These are phyloP conservation scores for Scheffersomyces parashehatae DNA, from an alignment of 1,139 yeast genomes.

Conservation along the genomic window DNA sequence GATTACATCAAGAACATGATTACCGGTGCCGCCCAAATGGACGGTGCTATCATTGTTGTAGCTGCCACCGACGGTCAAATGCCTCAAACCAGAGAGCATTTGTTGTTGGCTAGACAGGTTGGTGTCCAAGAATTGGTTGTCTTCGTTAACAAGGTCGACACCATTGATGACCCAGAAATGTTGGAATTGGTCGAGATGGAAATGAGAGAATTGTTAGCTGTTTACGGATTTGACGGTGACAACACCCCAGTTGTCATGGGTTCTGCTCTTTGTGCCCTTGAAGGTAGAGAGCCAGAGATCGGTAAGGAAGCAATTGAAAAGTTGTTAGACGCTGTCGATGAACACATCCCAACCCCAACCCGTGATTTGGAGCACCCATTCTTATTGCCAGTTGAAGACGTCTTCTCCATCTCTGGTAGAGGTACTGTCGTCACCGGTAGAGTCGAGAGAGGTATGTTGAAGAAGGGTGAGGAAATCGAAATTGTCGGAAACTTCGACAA, in stretches of 20 bases:
- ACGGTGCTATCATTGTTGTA: constrained; percentile 98
- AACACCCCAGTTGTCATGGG: constrained; percentile 98
- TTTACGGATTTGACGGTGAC: constrained; percentile 97
- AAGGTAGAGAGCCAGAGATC: constrained; percentile 84
- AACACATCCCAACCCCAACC: constrained; percentile 90
- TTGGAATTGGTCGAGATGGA: constrained; percentile 99
- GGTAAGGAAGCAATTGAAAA: constrained; percentile 84
- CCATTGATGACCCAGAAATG: constrained; percentile 98
- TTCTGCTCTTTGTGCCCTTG: constrained; percentile 95
- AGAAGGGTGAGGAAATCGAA: constrained; percentile 98
- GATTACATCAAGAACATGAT: constrained; percentile 99
- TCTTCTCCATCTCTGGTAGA: constrained; percentile 98
- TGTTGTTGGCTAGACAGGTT: constrained; percentile 97
- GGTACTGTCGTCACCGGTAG: constrained; percentile 99
- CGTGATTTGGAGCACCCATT: constrained; percentile 97
- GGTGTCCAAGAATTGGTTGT: constrained; percentile 98
- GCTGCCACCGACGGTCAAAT: constrained; percentile 99
- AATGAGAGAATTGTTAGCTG: constrained; percentile 92
- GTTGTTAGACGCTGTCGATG: constrained; percentile 90
- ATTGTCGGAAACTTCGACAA: constrained; percentile 88
- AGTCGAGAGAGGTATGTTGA: constrained; percentile 95
- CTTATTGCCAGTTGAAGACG: constrained; percentile 96
- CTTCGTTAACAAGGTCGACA: constrained; percentile 96
- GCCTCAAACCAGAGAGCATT: constrained; percentile 99
- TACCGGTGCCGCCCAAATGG: constrained; percentile 99